A percentile compares a stretch with the other conserved stretches of the same genome.
phyloP scores from a whole-genome alignment of 2,329 filamentous ascomycete species.

The Aspergillus hiratsukae region DNA sequence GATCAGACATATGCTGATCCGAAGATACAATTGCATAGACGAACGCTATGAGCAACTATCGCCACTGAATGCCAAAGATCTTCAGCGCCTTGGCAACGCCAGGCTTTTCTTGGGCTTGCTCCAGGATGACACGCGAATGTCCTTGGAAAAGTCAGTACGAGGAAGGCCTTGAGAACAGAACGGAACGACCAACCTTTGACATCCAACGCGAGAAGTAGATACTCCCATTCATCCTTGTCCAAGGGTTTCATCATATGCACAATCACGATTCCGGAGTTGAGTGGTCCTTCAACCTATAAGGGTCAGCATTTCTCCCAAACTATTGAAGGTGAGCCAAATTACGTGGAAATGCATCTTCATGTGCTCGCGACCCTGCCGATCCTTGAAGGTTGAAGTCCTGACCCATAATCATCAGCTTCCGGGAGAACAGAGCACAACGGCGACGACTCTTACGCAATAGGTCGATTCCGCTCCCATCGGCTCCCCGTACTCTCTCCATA shows the following conservation, averaged over 20 bases:
- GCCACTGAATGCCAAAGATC: conserved; percentile 48
- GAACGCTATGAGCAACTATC: conserved; percentile 9
- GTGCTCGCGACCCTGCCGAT: conserved; percentile 72
- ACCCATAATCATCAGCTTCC: background rate
- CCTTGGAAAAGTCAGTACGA: conserved; percentile 21
- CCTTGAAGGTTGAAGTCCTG: conserved; percentile 64
- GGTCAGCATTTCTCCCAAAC: conserved; percentile 18
- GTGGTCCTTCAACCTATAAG: conserved; percentile 67
- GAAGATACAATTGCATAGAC: background rate
- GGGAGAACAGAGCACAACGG: background rate
- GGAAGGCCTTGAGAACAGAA: background rate
- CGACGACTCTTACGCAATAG: conserved; percentile 44
- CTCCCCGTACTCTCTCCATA: conserved; percentile 77
- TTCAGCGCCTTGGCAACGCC: conserved; percentile 44
- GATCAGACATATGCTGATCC: background rate
- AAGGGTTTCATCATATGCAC: conserved; percentile 71
- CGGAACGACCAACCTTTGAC: conserved; percentile 54
- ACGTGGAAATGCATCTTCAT: conserved; percentile 81
- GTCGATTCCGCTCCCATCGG: conserved; percentile 68
- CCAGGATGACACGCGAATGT: conserved; percentile 43
- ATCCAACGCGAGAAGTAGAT: conserved; percentile 75
- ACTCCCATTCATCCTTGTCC: conserved; percentile 65
- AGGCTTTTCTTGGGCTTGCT: conserved; percentile 39
- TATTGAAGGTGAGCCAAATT: conserved; percentile 24
- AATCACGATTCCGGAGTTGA: conserved; percentile 67